phyloP scores from a whole-genome alignment of 495 filamentous ascomycete species.

The Aspergillus sparsus region DNA sequence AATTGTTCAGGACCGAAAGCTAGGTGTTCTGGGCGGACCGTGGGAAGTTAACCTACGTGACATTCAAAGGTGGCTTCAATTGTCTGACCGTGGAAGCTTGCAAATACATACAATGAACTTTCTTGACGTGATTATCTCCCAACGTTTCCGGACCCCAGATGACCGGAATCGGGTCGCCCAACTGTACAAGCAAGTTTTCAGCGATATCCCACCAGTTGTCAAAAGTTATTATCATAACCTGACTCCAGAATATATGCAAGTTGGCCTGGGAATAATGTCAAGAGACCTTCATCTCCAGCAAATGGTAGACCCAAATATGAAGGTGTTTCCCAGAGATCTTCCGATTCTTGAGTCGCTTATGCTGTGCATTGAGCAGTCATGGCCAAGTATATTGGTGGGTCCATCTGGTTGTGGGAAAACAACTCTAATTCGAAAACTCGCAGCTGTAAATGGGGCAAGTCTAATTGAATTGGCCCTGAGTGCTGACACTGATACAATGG shows the following conservation, averaged over 20 bases:
- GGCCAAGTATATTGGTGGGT: slow-evolving; percentile 88
- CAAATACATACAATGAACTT: slow-evolving; percentile 66
- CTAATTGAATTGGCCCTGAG: slow-evolving; percentile 82
- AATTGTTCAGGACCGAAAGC: slow-evolving; percentile 61
- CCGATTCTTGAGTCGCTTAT: slow-evolving; percentile 80
- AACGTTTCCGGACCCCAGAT: slow-evolving; percentile 73
- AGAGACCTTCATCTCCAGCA: slow-evolving; percentile 60
- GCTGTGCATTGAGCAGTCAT: slow-evolving; percentile 78
- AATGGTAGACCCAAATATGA: slow-evolving; percentile 54
- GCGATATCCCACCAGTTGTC: slow-evolving; percentile 30
- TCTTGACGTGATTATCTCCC: slow-evolving; percentile 78
- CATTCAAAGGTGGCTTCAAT: slow-evolving; percentile 81
- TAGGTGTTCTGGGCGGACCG: slow-evolving; percentile 81
- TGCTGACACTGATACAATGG: slow-evolving; percentile 92
- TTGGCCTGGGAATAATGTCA: slow-evolving; percentile 71
- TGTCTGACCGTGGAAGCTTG: slow-evolving; percentile 55
- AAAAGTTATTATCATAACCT: slow-evolving; percentile 65
- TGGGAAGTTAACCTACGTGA: slow-evolving; percentile 99
- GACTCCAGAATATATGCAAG: slow-evolving; percentile 67
- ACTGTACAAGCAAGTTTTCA: slow-evolving; percentile 62
- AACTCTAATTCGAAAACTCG: slow-evolving; percentile 72
- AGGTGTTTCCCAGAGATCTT: slow-evolving; percentile 58
- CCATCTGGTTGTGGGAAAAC: slow-evolving; percentile 87
- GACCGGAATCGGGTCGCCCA: slow-evolving; percentile 65
- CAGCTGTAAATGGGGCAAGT: slow-evolving; percentile 68